Evolutionary conservation across 345 rosid species (phyloP).

Genomic region (Heritiera littoralis): DNA sequence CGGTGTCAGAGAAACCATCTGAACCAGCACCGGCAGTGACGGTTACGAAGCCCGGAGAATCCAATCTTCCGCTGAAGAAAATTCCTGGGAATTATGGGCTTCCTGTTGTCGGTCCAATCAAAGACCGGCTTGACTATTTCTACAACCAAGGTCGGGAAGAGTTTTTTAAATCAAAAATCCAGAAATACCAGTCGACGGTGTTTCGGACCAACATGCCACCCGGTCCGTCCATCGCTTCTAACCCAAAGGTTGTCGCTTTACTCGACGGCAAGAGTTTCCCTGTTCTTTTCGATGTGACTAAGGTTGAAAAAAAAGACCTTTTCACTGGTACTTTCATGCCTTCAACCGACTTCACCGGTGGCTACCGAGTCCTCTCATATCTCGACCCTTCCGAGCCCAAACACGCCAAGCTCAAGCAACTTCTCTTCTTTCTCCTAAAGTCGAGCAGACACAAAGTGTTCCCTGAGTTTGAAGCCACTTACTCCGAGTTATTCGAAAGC

Average conservation of each 20-base stretch:
- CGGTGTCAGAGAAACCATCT: slow-evolving; percentile 42
- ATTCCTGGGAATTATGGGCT: slow-evolving; percentile 79
- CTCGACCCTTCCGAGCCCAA: slow-evolving; percentile 85
- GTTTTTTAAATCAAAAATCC: slow-evolving; percentile 64
- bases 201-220: slow-evolving; percentile 81
- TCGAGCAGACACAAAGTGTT: slow-evolving; percentile 57
- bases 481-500: slow-evolving; percentile 48
- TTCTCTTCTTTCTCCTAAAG: slow-evolving; percentile 64
- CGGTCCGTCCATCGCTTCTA: slow-evolving; percentile 62
- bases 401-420: slow-evolving; percentile 68
- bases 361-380: slow-evolving; percentile 73
- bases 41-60: slow-evolving; percentile 18
- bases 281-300: slow-evolving; percentile 66
- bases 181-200: slow-evolving; percentile 71
- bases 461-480: slow-evolving; percentile 68
- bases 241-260: slow-evolving; percentile 67
- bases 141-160: slow-evolving; percentile 71
- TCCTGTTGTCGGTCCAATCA: slow-evolving; percentile 73
- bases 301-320: slow-evolving; percentile 81
- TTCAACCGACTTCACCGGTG: slow-evolving; percentile 78
- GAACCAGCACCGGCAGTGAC: not conserved
- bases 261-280: slow-evolving; percentile 96
- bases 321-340: slow-evolving; percentile 95
- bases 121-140: slow-evolving; percentile 72
- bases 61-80: slow-evolving; percentile 53